These are phyloP conservation scores for Cryptococcus sp. DNA, from an alignment of 1,284 basidiomycete species.

Conservation along the genomic window DNA sequence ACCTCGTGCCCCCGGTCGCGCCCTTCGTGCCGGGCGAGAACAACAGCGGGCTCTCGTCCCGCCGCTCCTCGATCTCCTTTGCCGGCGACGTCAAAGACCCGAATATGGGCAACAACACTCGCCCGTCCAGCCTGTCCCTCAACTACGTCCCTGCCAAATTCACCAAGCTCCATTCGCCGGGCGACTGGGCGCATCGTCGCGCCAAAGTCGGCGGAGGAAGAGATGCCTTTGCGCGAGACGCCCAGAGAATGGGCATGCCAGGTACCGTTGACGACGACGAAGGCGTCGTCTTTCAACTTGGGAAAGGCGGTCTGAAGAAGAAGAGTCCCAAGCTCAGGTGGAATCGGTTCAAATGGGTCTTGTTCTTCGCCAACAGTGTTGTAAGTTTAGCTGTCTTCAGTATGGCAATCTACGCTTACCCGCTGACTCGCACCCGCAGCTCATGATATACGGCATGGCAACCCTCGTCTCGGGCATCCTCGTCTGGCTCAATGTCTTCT, in stretches of 20 bases:
- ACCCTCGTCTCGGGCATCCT: slow-evolving; percentile 62
- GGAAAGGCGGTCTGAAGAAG: slow-evolving; percentile 51
- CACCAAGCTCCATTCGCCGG: slow-evolving; percentile 56
- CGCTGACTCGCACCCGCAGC: slow-evolving; percentile 41
- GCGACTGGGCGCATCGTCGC: slow-evolving; percentile 51
- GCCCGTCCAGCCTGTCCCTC: slow-evolving; percentile 55
- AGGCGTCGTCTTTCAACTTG: slow-evolving; percentile 54
- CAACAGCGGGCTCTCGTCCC: slow-evolving; percentile 15
- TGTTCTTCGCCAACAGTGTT: slow-evolving; percentile 61
- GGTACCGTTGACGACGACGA: slow-evolving; percentile 63
- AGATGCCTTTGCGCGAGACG: slow-evolving; percentile 59
- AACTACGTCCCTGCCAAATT: slow-evolving; percentile 70
- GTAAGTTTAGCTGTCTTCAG: slow-evolving; percentile 50
- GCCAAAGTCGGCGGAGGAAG: slow-evolving; percentile 63
- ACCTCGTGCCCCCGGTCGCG: slow-evolving; percentile 33
- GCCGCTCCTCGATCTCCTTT: slow-evolving; percentile 25
- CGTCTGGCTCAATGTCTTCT: slow-evolving; percentile 67
- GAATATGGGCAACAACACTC: slow-evolving; percentile 17
- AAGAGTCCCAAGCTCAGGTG: slow-evolving; percentile 60
- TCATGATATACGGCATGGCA: slow-evolving; percentile 60
- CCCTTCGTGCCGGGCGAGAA: slow-evolving; percentile 30
- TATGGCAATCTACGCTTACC: too few relatives aligned
- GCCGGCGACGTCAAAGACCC: slow-evolving; percentile 19
- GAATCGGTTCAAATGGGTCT: slow-evolving; percentile 70
- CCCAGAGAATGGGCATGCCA: slow-evolving; percentile 57